phyloP scores from a whole-genome alignment of 2,329 filamentous ascomycete species.

The Aspergillus alliaceus region DNA sequence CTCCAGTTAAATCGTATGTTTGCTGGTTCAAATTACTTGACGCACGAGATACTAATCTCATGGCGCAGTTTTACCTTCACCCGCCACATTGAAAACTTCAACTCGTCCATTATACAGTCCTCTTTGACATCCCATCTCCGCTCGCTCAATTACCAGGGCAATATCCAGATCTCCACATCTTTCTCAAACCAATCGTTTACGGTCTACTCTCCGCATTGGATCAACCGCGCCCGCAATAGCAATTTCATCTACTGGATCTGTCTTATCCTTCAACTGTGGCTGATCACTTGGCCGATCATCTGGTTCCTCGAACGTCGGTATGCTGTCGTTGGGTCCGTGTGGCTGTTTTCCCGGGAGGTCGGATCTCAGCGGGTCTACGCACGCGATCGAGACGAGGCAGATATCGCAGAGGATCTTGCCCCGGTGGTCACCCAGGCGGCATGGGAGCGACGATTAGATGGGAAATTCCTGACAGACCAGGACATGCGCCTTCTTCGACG shows the following conservation, averaged over 20 bases:
- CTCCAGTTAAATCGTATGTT: constrained; percentile 38
- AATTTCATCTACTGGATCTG: constrained; percentile 34
- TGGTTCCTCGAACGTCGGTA: constrained; percentile 39
- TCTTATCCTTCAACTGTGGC: constrained; percentile 41
- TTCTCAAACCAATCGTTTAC: constrained; percentile 31
- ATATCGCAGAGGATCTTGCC: constrained; percentile 32
- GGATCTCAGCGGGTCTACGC: constrained; percentile 23
- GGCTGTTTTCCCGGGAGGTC: constrained; percentile 28
- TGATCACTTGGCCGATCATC: constrained; percentile 41
- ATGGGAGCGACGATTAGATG: constrained; percentile 26
- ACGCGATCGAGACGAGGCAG: constrained; percentile 25
- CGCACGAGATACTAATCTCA: background rate
- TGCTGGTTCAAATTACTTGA: background rate
- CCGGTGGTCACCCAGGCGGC: constrained; percentile 38
- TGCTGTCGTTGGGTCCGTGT: constrained; percentile 31
- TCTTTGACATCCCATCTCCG: constrained; percentile 38
- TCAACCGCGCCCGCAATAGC: constrained; percentile 38
- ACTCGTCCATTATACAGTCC: constrained; percentile 25
- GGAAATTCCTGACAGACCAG: constrained; percentile 12
- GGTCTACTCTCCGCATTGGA: constrained; percentile 40
- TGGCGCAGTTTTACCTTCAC: constrained; percentile 29
- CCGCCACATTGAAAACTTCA: constrained; percentile 31
- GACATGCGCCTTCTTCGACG: constrained; percentile 16
- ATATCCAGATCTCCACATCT: constrained; percentile 23
- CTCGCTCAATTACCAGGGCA: constrained; percentile 37